phyloP scores from a whole-genome alignment of 2,329 filamentous ascomycete species.

The Shiraia sp. region DNA sequence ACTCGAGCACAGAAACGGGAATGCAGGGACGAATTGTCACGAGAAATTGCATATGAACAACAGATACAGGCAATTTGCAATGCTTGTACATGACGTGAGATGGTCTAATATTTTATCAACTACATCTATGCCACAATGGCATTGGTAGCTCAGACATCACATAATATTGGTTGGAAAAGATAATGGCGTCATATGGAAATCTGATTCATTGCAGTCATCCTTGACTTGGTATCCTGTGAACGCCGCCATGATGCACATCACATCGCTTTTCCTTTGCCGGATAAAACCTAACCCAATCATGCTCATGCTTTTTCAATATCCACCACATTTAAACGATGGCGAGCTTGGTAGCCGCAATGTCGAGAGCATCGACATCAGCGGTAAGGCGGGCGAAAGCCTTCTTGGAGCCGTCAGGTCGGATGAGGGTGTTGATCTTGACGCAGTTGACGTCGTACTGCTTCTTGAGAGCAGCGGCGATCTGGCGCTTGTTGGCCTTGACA shows the following conservation, averaged over 20 bases:
- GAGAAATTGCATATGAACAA: no score
- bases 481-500: constrained; percentile 91
- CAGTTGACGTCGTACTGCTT: constrained; percentile 98
- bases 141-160: no score
- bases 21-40: no score
- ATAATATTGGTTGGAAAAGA: not conserved
- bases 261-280: constrained; percentile 41
- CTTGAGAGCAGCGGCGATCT: constrained; percentile 98
- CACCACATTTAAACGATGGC: constrained; percentile 78
- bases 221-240: constrained; percentile 44
- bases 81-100: no score
- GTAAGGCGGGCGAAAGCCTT: constrained; percentile 98
- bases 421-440: constrained; percentile 99
- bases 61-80: no score
- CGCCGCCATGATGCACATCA: constrained; percentile 43
- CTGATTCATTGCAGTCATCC: constrained; percentile 43
- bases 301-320: constrained; percentile 25
- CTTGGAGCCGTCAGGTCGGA: constrained; percentile 96
- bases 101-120: no score
- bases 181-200: constrained; percentile 37
- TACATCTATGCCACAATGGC: no score
- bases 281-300: constrained; percentile 38
- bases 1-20: no score
- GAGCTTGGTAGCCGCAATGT: constrained; percentile 99
- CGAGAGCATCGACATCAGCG: constrained; percentile 94